Conservation (phyloP, 2,329 filamentous ascomycete species). For the Microcyclospora pomicola region DNA sequence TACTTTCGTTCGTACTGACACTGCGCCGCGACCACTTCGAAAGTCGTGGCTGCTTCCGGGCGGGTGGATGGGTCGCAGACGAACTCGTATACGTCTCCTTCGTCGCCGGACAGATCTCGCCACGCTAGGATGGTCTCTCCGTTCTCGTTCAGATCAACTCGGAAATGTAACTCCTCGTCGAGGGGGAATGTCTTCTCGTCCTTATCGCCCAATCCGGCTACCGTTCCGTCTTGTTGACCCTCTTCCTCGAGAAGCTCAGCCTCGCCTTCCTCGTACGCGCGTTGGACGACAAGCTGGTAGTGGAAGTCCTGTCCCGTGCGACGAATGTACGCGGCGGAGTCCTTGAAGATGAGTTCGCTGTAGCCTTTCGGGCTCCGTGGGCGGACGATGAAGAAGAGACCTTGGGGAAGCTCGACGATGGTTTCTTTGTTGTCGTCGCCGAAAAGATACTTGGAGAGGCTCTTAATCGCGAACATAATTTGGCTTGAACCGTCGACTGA, state of each 20-base stretch:
- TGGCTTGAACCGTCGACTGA: background rate
- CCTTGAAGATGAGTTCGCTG: slow-evolving; percentile 93
- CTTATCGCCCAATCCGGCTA: slow-evolving; percentile 61
- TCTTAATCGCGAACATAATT: slow-evolving; percentile 23
- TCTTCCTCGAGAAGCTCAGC: slow-evolving; percentile 77
- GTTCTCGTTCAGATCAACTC: slow-evolving; percentile 65
- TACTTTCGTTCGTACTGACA: slow-evolving; percentile 98
- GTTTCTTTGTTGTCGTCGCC: slow-evolving; percentile 79
- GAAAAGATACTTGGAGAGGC: slow-evolving; percentile 64
- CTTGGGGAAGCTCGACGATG: slow-evolving; percentile 85
- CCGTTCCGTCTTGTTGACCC: slow-evolving; percentile 62
- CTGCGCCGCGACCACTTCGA: slow-evolving; percentile 71
- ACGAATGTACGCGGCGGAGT: slow-evolving; percentile 82
- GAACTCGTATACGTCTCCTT: slow-evolving; percentile 93
- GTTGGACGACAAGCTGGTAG: slow-evolving; percentile 91
- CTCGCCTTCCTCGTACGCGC: slow-evolving; percentile 95
- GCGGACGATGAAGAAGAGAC: slow-evolving; percentile 92
- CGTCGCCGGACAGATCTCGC: slow-evolving; percentile 87
- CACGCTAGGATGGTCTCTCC: slow-evolving; percentile 83
- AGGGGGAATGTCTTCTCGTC: slow-evolving; percentile 97
- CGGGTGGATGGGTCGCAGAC: slow-evolving; percentile 70
- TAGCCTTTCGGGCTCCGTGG: slow-evolving; percentile 93
- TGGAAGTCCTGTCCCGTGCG: slow-evolving; percentile 90
- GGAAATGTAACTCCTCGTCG: slow-evolving; percentile 81
- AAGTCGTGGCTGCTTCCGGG: slow-evolving; percentile 59